Evolutionary conservation across 1,284 basidiomycete species (phyloP), one percentile per base, ranked within the genome.

Genomic region (Hypsizygus ulmarius): DNA sequence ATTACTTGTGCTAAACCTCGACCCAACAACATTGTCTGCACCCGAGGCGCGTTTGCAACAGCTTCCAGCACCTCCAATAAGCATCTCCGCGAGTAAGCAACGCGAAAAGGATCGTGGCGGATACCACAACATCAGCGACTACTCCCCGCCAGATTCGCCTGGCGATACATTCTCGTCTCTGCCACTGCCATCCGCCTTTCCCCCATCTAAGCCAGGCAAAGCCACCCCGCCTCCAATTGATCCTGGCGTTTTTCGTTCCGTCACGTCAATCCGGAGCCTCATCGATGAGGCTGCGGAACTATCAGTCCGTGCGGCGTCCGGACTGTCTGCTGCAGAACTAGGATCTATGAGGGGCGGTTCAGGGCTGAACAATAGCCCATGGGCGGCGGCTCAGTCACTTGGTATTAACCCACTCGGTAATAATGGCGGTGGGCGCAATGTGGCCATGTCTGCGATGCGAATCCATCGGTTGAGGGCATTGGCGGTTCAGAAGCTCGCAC

Each of bases 261-360:
- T 91, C 21, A 73, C 79, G 0, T 71, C 75, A 25, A 90, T 92
- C 46, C 80, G 90, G 19, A 70, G 80, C 41, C 78, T 91, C 29
- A 87, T 93, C 52, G 89, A 93, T 62, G 89, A 91, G 60, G 90
- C 90, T 0, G 79, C 89, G 0, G 89, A 90, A 60, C 73, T 92
- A 5, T 86, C 85, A 10, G 84, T 92, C 4, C 82, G 90, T 32
- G 89, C 90, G 12, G 80, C 85, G 9, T 90, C 87, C 3, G 88
- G 89, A 1, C 64, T 92, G 16, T 87, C 85, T 16, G 77, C 85
- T 21, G 78, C 81, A 6, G 83, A 87, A 32, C 70, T 90, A 11
- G 81, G 79, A 6, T 81, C 83, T 16, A 74, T 86, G 59, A 77
- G 82, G 39, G 68, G 65, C 11, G 65, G 62, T 16, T 62, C 67